Evolutionary conservation across 192 early-diverging fungal species (phyloP), one percentile per base, ranked within the genome.

Genomic region (Ambispora gerdemannii): DNA sequence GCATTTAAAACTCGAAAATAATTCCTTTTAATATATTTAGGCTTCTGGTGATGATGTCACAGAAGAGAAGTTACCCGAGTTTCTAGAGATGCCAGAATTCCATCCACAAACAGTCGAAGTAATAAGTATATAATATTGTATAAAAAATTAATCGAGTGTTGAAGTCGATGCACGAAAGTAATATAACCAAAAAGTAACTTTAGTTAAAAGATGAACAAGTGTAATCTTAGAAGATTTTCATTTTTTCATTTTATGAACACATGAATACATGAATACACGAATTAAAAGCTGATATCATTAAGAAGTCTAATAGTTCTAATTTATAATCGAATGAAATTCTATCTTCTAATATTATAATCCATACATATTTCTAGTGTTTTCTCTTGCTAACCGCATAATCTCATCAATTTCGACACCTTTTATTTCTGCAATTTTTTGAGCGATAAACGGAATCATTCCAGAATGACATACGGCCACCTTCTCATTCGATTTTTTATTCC

Each of bases 351-450:
- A 13, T 59, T 60, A 70, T 60, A 70, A 28, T 15, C 68, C 68
- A 70, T 70, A 70, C 68, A 70, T 70, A 17, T 60, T 60, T 70
- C 68, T 70, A 10, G 68, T 50, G 38, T 70, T 70, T 33, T 70
- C 68, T 60, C 68, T 70, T 19, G 56, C 56, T 1, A 36, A 11
- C 2, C n/a, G 36, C 68, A 70, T 70, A 4, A 70, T 22, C 17
- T 38, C 36, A 30, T 70, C 68, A 32, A 70, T 50, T 31, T 58
- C 55, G 8, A 56, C 60, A 30, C 27, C 27, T 49, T 31, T 70
- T 30, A 70, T 33, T 32, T 70, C 27, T 25, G 68, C 33, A 47
- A 70, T 60, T 49, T 24, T 70, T 33, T 70, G 31, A n/a, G 68
- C 68, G 15, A 70, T 28, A 25, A 70, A 70, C 58, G 68, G 68